A percentile compares a stretch with the other conserved stretches of the same genome.
Conservation (phyloP, 2,329 filamentous ascomycete species). For the Elsinoe fawcettii region DNA sequence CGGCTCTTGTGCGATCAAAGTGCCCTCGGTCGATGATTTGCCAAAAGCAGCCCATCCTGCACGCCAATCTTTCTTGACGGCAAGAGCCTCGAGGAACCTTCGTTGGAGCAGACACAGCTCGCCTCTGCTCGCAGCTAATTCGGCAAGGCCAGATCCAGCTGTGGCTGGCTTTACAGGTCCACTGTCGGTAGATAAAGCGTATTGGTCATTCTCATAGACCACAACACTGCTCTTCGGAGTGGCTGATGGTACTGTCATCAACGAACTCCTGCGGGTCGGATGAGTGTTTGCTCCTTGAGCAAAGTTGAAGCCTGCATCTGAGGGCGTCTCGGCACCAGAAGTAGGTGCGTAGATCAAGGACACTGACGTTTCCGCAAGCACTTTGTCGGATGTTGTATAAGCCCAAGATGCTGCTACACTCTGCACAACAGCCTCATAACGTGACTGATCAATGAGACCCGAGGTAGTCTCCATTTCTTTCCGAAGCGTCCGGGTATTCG, state of each 20-base stretch:
- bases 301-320: constrained; percentile 17
- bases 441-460: constrained; percentile 19
- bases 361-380: constrained; percentile 66
- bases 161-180: constrained; percentile 17
- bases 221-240: background rate
- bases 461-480: constrained; percentile 54
- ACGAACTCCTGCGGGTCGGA: constrained; percentile 16
- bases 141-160: constrained; percentile 52
- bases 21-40: constrained; percentile 20
- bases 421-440: constrained; percentile 50
- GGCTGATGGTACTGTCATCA: constrained; percentile 14
- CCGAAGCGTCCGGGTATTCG: constrained; percentile 70
- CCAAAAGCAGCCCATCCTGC: constrained; percentile 57
- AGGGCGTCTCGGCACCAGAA: constrained; percentile 18
- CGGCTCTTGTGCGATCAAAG: constrained; percentile 25
- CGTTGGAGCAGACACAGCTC: constrained; percentile 75
- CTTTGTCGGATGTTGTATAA: constrained; percentile 67
- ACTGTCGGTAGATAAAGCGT: constrained; percentile 15
- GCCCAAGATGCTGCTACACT: constrained; percentile 71
- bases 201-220: constrained; percentile 32
- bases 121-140: constrained; percentile 72
- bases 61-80: constrained; percentile 64
- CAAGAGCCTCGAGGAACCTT: constrained; percentile 68
- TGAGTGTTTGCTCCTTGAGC: constrained; percentile 19
- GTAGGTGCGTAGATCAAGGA: constrained; percentile 57